These are phyloP conservation scores for Magnolia kwangsiensis DNA, from an alignment of 164 flowering plant species.

Conservation along the genomic window DNA sequence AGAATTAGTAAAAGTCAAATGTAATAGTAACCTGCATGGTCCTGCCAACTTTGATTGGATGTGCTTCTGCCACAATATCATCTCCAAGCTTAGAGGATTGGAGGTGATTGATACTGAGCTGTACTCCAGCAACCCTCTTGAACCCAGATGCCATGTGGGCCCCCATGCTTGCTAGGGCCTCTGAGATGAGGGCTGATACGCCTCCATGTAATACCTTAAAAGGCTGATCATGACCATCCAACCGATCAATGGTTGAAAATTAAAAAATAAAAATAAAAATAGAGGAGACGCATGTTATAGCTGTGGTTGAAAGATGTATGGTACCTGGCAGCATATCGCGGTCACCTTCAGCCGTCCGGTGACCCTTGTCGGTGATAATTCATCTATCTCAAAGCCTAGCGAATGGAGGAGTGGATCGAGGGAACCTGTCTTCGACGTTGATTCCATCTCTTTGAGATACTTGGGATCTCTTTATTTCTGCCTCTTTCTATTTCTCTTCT, in stretches of 20 bases:
- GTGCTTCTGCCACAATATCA: conserved; percentile 57
- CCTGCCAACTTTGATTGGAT: conserved; percentile 59
- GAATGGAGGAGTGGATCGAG: conserved; percentile 55
- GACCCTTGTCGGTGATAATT: conserved; percentile 46
- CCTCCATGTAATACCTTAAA: conserved; percentile 91
- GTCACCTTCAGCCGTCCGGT: conserved; percentile 55
- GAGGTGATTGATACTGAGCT: conserved; percentile 78
- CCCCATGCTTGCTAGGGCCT: conserved; percentile 81
- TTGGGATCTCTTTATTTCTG: not conserved
- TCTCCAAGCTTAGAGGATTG: conserved; percentile 73
- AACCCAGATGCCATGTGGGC: conserved; percentile 82
- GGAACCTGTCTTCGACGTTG: conserved; percentile 24
- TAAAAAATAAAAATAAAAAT: too few species aligned
- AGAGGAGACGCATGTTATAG: not conserved
- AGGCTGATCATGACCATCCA: conserved; percentile 30
- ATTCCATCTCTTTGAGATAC: not conserved
- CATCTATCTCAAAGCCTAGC: conserved; percentile 57
- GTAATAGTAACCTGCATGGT: conserved; percentile 60
- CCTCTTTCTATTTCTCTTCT: not conserved
- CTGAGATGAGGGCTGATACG: conserved; percentile 80
- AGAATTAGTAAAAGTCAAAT: not conserved
- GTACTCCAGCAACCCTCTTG: conserved; percentile 75
- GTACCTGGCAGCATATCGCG: conserved; percentile 59
- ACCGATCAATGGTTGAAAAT: not conserved
- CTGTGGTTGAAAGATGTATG: not conserved